Conservation (phyloP, 1,284 basidiomycete genomes). For the Cryptococcus wingfieldii region DNA sequence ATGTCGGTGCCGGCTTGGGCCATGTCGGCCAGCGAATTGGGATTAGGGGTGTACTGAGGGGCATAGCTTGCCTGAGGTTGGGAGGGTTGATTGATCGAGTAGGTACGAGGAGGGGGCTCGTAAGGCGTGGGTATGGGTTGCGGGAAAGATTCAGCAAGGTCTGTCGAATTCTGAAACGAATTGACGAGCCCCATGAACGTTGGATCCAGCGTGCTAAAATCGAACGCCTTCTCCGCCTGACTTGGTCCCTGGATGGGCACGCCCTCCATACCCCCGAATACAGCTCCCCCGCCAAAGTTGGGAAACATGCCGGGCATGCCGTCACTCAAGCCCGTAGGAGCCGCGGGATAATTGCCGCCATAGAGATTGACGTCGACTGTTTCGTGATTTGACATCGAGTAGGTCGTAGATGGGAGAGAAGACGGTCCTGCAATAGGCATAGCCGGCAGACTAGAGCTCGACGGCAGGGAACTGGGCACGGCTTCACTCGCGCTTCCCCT, state of each 20-base stretch:
- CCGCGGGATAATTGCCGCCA: neutral
- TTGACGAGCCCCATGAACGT: conserved; percentile 30
- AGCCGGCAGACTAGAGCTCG: neutral
- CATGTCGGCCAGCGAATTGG: neutral
- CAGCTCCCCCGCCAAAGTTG: conserved; percentile 14
- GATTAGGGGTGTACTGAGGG: neutral
- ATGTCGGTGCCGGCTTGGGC: neutral
- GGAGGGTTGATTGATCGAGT: neutral
- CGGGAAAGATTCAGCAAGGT: neutral
- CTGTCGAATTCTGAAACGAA: conserved; percentile 15
- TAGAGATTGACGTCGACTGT: conserved; percentile 17
- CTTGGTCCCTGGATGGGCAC: neutral
- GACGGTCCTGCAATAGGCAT: too few relatives aligned
- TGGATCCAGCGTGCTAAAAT: conserved; percentile 38
- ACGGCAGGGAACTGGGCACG: neutral
- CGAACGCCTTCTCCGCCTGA: conserved; percentile 15
- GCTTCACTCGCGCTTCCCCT: neutral
- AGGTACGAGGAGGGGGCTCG: neutral
- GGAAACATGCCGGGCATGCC: conserved; percentile 3
- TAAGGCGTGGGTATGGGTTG: neutral
- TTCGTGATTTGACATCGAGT: neutral
- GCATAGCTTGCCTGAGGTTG: neutral
- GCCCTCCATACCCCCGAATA: conserved; percentile 8
- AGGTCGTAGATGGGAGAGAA: conserved; percentile 1
- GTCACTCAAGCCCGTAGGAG: neutral